A percentile compares a stretch with the other conserved stretches of the same genome.
phyloP scores from a whole-genome alignment of 1,284 basidiomycete species.

The Ceratorhiza oryzae-sativae region DNA sequence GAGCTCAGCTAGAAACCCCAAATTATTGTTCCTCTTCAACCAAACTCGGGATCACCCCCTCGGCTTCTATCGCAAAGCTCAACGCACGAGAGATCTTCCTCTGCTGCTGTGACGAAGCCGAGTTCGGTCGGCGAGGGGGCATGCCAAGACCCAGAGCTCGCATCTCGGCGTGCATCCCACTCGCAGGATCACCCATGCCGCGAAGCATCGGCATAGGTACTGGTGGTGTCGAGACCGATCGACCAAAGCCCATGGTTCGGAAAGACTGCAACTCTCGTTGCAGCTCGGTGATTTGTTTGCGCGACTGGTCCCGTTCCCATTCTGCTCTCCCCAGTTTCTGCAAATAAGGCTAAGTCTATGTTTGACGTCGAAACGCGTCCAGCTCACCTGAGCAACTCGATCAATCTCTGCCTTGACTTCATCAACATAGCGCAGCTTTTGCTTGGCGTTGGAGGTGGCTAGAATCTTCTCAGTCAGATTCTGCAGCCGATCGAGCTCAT shows the following conservation, averaged over 20 bases:
- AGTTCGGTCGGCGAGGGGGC: constrained; percentile 9
- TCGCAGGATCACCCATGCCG: background rate
- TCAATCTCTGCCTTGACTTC: constrained; percentile 23
- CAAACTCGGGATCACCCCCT: background rate
- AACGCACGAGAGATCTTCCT: constrained; percentile 29
- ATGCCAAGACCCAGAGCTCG: constrained; percentile 25
- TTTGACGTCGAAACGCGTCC: no score
- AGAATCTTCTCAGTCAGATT: constrained; percentile 17
- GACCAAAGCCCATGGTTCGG: constrained; percentile 7
- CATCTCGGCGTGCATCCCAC: constrained; percentile 9
- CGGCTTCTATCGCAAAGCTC: constrained; percentile 25
- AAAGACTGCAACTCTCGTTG: constrained; percentile 16
- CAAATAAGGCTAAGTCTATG: background rate
- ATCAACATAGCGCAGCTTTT: constrained; percentile 30
- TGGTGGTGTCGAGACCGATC: constrained; percentile 23
- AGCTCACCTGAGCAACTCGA: constrained; percentile 7
- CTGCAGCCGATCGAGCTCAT: constrained; percentile 23
- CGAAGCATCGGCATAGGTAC: background rate
- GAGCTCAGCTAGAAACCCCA: background rate
- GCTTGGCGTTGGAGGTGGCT: constrained; percentile 16
- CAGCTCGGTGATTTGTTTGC: background rate
- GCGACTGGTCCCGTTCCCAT: constrained; percentile 26
- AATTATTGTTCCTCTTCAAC: constrained; percentile 10
- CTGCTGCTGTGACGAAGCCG: background rate
- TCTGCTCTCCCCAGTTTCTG: constrained; percentile 26